Percentiles rank a stretch among this genome's conserved stretches.
These are phyloP conservation scores for Sequoiadendron giganteum DNA, from an alignment of 75 land plant species.

Conservation along the genomic window DNA sequence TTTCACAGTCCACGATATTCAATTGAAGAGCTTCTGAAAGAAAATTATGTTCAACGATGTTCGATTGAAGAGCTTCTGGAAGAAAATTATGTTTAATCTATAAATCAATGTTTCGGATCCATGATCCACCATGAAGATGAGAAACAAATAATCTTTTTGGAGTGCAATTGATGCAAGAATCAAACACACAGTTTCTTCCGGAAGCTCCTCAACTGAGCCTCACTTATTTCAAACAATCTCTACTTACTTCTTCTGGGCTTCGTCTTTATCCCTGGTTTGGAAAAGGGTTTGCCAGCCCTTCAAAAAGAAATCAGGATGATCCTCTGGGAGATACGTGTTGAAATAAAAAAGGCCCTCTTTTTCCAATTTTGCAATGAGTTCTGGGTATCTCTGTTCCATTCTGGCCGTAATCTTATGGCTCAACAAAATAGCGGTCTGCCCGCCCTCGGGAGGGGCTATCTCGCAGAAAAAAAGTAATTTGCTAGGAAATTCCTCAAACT, in stretches of 20 bases:
- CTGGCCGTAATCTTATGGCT: constrained; percentile 19
- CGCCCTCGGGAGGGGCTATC: constrained; percentile 29
- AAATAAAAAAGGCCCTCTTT: constrained; percentile 22
- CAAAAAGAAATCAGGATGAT: constrained; percentile 15
- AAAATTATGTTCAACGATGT: too few relatives aligned
- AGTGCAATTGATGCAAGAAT: too few relatives aligned
- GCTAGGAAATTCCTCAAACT: constrained; percentile 28
- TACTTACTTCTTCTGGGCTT: constrained; percentile 26
- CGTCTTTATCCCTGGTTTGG: constrained; percentile 18
- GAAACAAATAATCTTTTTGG: too few relatives aligned
- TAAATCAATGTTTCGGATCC: too few relatives aligned
- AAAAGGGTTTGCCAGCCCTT: constrained; percentile 36
- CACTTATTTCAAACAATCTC: too few relatives aligned
- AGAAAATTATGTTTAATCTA: too few relatives aligned
- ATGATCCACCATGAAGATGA: too few relatives aligned
- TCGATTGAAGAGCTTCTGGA: too few relatives aligned
- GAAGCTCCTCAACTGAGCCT: too few relatives aligned
- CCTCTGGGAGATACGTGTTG: constrained; percentile 5
- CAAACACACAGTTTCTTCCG: too few relatives aligned
- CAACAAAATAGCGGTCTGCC: constrained; percentile 27
- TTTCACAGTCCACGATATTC: too few relatives aligned
- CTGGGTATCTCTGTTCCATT: constrained; percentile 25
- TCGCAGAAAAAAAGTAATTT: constrained; percentile 34
- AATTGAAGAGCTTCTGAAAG: too few relatives aligned
- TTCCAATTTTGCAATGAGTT: constrained; percentile 19